Conservation (phyloP, 495 filamentous ascomycete species). For the Neurospora africana region DNA sequence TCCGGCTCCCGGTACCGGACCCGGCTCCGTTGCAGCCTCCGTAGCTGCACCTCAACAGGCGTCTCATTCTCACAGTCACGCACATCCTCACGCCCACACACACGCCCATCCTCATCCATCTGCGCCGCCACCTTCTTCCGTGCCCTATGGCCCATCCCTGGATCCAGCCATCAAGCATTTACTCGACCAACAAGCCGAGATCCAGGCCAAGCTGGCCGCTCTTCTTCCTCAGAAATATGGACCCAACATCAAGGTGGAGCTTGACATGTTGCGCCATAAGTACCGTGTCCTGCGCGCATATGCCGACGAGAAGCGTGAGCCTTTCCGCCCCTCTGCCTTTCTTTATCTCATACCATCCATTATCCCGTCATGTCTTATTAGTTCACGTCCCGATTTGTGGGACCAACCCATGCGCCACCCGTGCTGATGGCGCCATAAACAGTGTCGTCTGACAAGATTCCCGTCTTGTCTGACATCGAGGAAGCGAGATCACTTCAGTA, state of each 20-base stretch:
- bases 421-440: conserved; percentile 21
- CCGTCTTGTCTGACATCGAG: conserved; percentile 37
- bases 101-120: conserved; percentile 1
- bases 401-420: conserved; percentile 1
- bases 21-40: conserved; percentile 1
- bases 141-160: conserved; percentile 27
- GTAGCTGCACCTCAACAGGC: neutral
- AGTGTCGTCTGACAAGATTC: conserved; percentile 34
- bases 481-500: conserved; percentile 39
- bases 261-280: conserved; percentile 39
- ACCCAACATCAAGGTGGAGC: conserved; percentile 32
- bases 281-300: conserved; percentile 33
- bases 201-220: conserved; percentile 36
- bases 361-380: neutral
- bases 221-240: conserved; percentile 35
- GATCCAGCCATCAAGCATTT: conserved; percentile 36
- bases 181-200: conserved; percentile 39
- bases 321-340: conserved; percentile 5
- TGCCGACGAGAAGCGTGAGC: conserved; percentile 35
- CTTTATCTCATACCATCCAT: neutral
- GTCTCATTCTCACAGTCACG: conserved; percentile 2
- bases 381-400: neutral
- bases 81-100: neutral
- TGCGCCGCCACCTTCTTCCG: conserved; percentile 1
- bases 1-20: neutral